Evolutionary conservation across 2,329 filamentous ascomycete species (phyloP).

Genomic region (Aspergillus niger): DNA sequence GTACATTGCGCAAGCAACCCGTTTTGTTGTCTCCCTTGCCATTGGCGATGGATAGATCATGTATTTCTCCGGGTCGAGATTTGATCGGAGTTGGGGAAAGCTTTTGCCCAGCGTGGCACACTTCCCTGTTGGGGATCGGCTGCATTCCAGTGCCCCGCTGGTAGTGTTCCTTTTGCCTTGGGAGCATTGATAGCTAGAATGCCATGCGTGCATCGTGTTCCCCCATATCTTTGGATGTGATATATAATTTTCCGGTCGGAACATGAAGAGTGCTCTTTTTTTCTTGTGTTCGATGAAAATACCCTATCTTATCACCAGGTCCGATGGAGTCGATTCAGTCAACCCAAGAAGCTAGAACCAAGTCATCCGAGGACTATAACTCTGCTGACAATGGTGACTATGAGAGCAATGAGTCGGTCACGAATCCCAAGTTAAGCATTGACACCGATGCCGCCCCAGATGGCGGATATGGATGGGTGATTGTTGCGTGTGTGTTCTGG

Average conservation of each 20-base stretch:
- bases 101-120: neutral
- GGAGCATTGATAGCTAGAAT: conserved; percentile 8
- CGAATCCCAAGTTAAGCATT: conserved; percentile 1
- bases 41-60: neutral
- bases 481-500: conserved; percentile 7
- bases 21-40: neutral
- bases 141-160: conserved; percentile 8
- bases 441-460: neutral
- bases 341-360: neutral
- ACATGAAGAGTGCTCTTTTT: neutral
- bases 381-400: neutral
- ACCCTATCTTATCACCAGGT: too few relatives aligned
- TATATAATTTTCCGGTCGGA: neutral
- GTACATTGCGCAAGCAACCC: conserved; percentile 6
- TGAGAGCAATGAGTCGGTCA: neutral
- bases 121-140: neutral
- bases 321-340: conserved; percentile 2
- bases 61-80: neutral
- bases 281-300: neutral
- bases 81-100: neutral
- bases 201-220: neutral
- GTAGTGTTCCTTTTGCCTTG: neutral
- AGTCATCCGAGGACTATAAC: neutral
- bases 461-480: conserved; percentile 8
- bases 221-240: neutral